Base-by-base conservation (phyloP, 164 flowering plant species). In the Brasenia schreberi region DNA sequence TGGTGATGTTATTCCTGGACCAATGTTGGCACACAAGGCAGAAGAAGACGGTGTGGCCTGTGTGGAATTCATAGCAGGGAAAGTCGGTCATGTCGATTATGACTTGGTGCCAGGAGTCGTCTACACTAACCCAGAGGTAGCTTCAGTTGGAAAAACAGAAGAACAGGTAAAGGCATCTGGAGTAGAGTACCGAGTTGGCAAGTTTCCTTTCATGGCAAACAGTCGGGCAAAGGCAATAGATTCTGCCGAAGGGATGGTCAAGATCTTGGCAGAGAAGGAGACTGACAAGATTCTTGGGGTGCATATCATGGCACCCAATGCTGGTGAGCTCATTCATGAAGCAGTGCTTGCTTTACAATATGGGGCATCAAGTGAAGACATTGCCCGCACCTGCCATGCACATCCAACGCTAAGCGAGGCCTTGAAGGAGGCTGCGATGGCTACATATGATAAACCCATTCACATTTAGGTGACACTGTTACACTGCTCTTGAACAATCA, bases 331-430 rank as follows among this genome's bases (percentile, higher is more conserved):
- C 42, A 92, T 92, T 63, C 96, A 89, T 19, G 97, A 92, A 74
- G 96, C 97, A 12, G 92, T 73, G 5, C 73, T 92, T 42, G 97
- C 97, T 17, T 70, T 89, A 73, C 81, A 81, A n/a, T 89, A 89
- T 73, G 97, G 92, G 19, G 97, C 96, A 17, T 72, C 97, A 16
- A 87, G 94, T 70, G 94, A 89, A 80, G 97, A 92, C 65, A 86
- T 92, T 62, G 97, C 97, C 0, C 90, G 96, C 59, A 88, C 92
- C 0, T 89, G 96, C 81, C 98, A 92, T 72, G 96, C 98, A 1
- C 98, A 92, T 74, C 98, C 98, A 18, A 90, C 98, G 11, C 83
- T 92, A 95, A 87, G 95, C 61, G 98, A 92, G 79, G 98, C 98
- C 6, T 59, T 92, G 76, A 90, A 90, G 78, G 98, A 92, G 75